phyloP scores from a whole-genome alignment of 2,329 filamentous ascomycete species.

The Chlorencoelia australis region DNA sequence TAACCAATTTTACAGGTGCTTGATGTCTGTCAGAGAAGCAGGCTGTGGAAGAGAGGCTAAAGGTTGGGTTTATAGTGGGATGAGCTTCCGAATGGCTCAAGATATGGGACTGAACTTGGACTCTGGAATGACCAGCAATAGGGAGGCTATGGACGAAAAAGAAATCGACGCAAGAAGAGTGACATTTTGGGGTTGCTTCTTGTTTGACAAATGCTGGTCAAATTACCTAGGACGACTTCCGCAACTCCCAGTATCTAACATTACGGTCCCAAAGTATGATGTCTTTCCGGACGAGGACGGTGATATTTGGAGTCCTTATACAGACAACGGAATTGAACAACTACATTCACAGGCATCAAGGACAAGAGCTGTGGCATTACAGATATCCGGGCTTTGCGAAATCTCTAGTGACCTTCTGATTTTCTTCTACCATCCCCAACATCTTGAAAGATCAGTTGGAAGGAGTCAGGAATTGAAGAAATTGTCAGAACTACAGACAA shows the following conservation, averaged over 20 bases:
- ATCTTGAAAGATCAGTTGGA: slow-evolving; percentile 52
- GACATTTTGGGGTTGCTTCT: slow-evolving; percentile 95
- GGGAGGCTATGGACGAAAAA: slow-evolving; percentile 56
- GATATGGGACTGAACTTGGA: slow-evolving; percentile 90
- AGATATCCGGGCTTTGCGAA: slow-evolving; percentile 76
- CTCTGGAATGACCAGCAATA: slow-evolving; percentile 52
- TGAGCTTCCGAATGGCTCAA: slow-evolving; percentile 96
- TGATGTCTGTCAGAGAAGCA: slow-evolving; percentile 90
- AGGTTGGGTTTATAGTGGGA: slow-evolving; percentile 96
- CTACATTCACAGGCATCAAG: slow-evolving; percentile 69
- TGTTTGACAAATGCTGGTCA: slow-evolving; percentile 99
- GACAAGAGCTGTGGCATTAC: slow-evolving; percentile 70
- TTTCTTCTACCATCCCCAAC: slow-evolving; percentile 81
- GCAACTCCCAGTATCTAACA: slow-evolving; percentile 68
- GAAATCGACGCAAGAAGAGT: slow-evolving; percentile 84
- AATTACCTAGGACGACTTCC: slow-evolving; percentile 91
- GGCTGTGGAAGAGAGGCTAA: slow-evolving; percentile 90
- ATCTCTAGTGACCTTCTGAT: slow-evolving; percentile 85
- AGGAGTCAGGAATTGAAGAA: slow-evolving; percentile 85
- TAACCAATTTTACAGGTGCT: not conserved
- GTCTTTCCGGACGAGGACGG: slow-evolving; percentile 85
- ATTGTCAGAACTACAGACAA: slow-evolving; percentile 80
- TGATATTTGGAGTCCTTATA: slow-evolving; percentile 79
- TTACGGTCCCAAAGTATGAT: slow-evolving; percentile 80
- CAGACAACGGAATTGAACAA: slow-evolving; percentile 68